Conservation (phyloP, 2,329 filamentous ascomycete species). For the Lasiodiplodia theobromae region DNA sequence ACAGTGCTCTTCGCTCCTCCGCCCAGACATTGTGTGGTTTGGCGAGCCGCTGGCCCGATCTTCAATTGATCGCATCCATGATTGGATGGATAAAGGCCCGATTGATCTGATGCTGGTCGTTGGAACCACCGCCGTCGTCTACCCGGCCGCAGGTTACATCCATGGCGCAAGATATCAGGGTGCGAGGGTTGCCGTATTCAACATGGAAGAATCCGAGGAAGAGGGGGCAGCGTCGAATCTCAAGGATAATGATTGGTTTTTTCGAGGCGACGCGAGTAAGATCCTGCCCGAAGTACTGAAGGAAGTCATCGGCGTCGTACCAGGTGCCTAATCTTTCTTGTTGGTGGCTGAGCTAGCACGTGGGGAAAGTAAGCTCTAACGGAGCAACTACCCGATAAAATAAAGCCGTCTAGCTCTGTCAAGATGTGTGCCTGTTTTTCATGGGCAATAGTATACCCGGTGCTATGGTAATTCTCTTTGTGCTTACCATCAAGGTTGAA, state of each 20-base stretch:
- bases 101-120: conserved; percentile 38
- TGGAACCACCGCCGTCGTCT: conserved; percentile 37
- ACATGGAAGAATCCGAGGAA: conserved; percentile 33
- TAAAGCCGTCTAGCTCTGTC: no score
- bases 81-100: conserved; percentile 28
- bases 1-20: conserved; percentile 32
- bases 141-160: conserved; percentile 36
- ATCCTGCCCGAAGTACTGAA: conserved; percentile 59
- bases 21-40: conserved; percentile 37
- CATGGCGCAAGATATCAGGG: conserved; percentile 34
- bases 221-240: conserved; percentile 41
- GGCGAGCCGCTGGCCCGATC: conserved; percentile 53
- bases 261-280: conserved; percentile 64
- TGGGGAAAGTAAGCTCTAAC: not conserved
- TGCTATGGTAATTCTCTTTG: no score
- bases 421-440: no score
- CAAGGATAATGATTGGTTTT: conserved; percentile 63
- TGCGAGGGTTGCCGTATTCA: conserved; percentile 36
- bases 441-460: no score
- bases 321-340: not conserved
- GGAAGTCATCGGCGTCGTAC: conserved; percentile 27
- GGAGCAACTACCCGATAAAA: no score
- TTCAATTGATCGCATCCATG: conserved; percentile 50
- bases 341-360: not conserved
- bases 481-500: no score